Evolutionary conservation across 768 basidiomycete species (phyloP).

Genomic region (Russula sp.): DNA sequence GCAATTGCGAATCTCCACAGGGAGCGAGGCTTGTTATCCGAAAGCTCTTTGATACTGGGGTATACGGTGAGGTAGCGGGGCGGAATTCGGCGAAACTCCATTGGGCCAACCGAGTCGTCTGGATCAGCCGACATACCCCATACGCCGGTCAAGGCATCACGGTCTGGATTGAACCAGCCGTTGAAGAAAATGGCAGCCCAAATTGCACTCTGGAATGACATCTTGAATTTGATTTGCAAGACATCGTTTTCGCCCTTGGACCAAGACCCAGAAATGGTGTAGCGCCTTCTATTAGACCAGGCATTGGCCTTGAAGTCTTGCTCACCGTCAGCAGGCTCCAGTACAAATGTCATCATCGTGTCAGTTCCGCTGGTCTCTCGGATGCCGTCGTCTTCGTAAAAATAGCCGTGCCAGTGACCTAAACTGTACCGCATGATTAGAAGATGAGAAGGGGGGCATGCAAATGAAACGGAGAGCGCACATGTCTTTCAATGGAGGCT

Average conservation of each 20-base stretch:
- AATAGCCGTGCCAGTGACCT: conserved; percentile 18
- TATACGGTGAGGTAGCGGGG: conserved; percentile 26
- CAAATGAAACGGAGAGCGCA: neutral
- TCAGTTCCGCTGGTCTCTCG: neutral
- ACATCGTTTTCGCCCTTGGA: conserved; percentile 10
- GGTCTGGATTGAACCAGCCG: conserved; percentile 6
- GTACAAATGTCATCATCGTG: conserved; percentile 15
- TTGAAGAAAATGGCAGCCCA: conserved; percentile 9
- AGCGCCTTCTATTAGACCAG: conserved; percentile 14
- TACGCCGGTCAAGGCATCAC: conserved; percentile 7
- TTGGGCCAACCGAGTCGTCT: neutral
- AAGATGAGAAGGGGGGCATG: neutral
- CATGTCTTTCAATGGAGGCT: conserved; percentile 9
- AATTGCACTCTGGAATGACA: conserved; percentile 9
- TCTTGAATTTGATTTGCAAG: conserved; percentile 18
- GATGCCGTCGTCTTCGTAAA: conserved; percentile 3
- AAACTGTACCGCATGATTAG: neutral
- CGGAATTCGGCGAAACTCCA: conserved; percentile 27
- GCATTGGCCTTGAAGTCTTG: conserved; percentile 8
- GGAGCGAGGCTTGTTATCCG: conserved; percentile 26
- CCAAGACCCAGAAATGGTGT: conserved; percentile 20
- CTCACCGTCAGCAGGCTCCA: conserved; percentile 7
- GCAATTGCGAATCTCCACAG: conserved; percentile 31
- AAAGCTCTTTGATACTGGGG: conserved; percentile 26
- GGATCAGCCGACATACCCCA: neutral